Evolutionary conservation across 768 basidiomycete genomes (phyloP), one percentile per base, ranked within the genome.

Genomic region (Leucogyrophana mollusca): DNA sequence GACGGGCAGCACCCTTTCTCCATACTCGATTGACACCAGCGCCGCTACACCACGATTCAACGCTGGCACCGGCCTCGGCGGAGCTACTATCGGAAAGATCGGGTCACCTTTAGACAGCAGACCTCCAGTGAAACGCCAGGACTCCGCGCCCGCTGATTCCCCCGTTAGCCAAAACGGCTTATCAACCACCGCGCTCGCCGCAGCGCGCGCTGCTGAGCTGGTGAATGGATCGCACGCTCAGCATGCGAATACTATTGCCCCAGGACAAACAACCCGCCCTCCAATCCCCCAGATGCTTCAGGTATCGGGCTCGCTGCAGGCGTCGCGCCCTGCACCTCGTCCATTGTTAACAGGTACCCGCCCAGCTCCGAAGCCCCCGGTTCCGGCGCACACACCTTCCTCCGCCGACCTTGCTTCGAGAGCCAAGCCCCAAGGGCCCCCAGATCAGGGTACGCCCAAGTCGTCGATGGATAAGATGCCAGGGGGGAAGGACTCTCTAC

Each of bases 41-140:
- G 78, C 74, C 48, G 76, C 85, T 4, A 84, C 88, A 5, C 78
- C 90, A 1, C 80, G 95, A 1, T 97, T 96, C 69, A 84, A 84
- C 43, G 94, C 90, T 8, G 94, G 93, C 1, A 94, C 93, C 2
- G 95, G 95, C 2, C 80, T 96, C 16, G 95, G 85, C 24, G 94
- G 94, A 6, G 64, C 75, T 9, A 51, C 64, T 9, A 60, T 80
- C 27, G 65, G 69, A 27, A 80, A 79, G 60, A 67, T 74, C 45
- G 57, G 59, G 40, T 67, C 66, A 11, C 59, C 71, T 4, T 62
- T 69, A 18, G 63, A 66, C 10, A 53, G 54, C 14, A 70, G 78
- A 9, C 67, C 68, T 4, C 40, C 56, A 22, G 56, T 72, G 24
- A 71, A 66, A 50, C 69, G 79, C 34, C 78, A 77, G 49, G 79